Percentiles rank a stretch among this genome's conserved stretches.
Conservation (phyloP, 352 stramenopile genomes). For the Pythium sp. region DNA sequence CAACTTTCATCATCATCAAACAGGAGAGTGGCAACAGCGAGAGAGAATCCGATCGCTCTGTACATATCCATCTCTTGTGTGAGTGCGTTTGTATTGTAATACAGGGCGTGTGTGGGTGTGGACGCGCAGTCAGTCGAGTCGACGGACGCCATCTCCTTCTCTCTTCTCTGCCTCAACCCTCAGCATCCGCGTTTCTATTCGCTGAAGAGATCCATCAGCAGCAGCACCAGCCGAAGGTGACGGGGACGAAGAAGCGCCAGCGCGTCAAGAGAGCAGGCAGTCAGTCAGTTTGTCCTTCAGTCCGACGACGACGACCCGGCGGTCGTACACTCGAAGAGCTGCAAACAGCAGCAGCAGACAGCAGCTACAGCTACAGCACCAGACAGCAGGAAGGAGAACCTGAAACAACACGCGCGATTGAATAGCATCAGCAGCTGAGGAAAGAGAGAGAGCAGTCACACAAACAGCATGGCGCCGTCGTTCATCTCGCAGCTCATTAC, state of each 20-base stretch:
- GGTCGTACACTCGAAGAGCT: slow-evolving; percentile 6
- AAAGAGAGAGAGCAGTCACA: not conserved
- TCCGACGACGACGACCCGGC: not conserved
- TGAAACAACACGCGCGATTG: not conserved
- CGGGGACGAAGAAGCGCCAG: not conserved
- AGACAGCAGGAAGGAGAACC: not conserved
- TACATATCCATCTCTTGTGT: not conserved
- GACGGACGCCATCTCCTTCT: not conserved
- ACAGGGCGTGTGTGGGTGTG: too few relatives aligned
- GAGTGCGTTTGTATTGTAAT: not conserved
- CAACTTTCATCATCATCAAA: not conserved
- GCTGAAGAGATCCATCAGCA: not conserved
- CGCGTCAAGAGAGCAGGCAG: not conserved
- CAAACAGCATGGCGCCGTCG: slow-evolving; percentile 12
- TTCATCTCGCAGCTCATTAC: slow-evolving; percentile 24
- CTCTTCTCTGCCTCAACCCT: not conserved
- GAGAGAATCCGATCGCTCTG: not conserved
- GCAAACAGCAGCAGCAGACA: not conserved
- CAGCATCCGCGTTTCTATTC: not conserved
- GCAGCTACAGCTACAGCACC: not conserved
- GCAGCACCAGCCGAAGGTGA: not conserved
- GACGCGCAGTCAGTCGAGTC: not conserved
- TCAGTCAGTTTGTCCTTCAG: not conserved
- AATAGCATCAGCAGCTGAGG: not conserved
- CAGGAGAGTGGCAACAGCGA: not conserved